A percentile compares a stretch with the other conserved stretches of the same genome.
phyloP scores from a whole-genome alignment of 1,284 basidiomycete species.

The Entoloma clypeatum region DNA sequence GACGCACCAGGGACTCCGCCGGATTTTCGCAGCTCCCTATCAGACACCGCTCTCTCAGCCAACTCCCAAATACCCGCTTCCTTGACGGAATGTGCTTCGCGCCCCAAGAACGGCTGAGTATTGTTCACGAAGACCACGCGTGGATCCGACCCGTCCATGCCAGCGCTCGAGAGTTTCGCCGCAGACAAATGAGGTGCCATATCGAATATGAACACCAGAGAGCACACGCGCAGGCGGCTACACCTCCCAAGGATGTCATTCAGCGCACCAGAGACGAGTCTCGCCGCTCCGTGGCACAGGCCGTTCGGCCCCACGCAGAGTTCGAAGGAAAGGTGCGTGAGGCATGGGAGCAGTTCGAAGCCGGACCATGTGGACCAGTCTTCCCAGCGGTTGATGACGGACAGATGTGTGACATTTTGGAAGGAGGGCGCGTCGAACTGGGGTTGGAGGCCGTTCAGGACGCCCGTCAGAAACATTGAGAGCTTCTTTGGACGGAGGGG shows the following conservation, averaged over 20 bases:
- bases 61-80: conserved; percentile 28
- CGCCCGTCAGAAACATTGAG: conserved; percentile 18
- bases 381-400: conserved; percentile 35
- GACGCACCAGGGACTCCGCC: too few relatives aligned
- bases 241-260: conserved; percentile 17
- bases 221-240: conserved; percentile 22
- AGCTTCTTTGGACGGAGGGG: conserved; percentile 23
- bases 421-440: conserved; percentile 29
- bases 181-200: conserved; percentile 19
- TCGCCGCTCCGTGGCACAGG: conserved; percentile 11
- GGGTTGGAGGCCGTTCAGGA: conserved; percentile 18
- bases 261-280: conserved; percentile 17
- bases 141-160: conserved; percentile 18
- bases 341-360: conserved; percentile 23
- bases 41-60: conserved; percentile 21
- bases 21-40: too few relatives aligned
- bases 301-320: conserved; percentile 23
- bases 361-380: conserved; percentile 36
- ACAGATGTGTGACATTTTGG: conserved; percentile 32
- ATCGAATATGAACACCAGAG: conserved; percentile 29
- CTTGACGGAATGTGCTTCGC: conserved; percentile 28
- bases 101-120: conserved; percentile 29
- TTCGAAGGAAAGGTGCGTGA: conserved; percentile 33
- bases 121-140: conserved; percentile 32
- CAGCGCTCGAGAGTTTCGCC: conserved; percentile 10